Percentiles rank a stretch among this genome's conserved stretches.
Evolutionary conservation across 371 early-diverging fungal species (phyloP).

Genomic region (Entomophthora muscae): DNA sequence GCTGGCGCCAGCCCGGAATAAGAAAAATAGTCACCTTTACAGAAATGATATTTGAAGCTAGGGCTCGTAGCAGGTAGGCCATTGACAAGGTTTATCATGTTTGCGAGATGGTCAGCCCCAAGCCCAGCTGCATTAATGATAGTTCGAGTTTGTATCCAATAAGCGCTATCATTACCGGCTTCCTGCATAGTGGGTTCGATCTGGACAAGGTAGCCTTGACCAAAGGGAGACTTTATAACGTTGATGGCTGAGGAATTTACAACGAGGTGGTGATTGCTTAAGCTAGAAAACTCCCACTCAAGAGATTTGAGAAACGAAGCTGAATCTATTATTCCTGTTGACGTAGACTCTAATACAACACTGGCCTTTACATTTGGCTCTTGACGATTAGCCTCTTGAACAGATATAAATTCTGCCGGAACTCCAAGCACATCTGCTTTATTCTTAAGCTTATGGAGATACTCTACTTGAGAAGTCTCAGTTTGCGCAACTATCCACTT

Average conservation of each 20-base stretch:
- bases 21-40: conserved; percentile 62
- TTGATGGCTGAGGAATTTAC: conserved; percentile 24
- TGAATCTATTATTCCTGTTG: conserved; percentile 70
- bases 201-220: conserved; percentile 23
- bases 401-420: conserved; percentile 30
- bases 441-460: conserved; percentile 31
- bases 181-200: conserved; percentile 18
- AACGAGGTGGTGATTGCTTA: conserved; percentile 27
- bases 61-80: conserved; percentile 6
- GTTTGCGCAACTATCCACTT: conserved; percentile 69
- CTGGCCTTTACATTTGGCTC: conserved; percentile 43
- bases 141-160: conserved; percentile 26
- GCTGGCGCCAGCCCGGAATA: conserved; percentile 23
- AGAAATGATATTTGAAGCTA: conserved; percentile 33
- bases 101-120: conserved; percentile 41
- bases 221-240: conserved; percentile 15
- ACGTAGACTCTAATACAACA: conserved; percentile 38
- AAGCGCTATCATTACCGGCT: conserved; percentile 17
- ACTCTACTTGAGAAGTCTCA: conserved; percentile 23
- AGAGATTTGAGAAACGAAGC: conserved; percentile 47
- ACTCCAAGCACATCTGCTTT: conserved; percentile 42
- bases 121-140: conserved; percentile 73
- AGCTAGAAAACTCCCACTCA: conserved; percentile 19
- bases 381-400: conserved; percentile 16
- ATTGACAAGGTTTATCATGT: conserved; percentile 14